These are phyloP conservation scores for Coniferiporia sulphurascens DNA, from an alignment of 1,284 basidiomycete species.

Conservation along the genomic window DNA sequence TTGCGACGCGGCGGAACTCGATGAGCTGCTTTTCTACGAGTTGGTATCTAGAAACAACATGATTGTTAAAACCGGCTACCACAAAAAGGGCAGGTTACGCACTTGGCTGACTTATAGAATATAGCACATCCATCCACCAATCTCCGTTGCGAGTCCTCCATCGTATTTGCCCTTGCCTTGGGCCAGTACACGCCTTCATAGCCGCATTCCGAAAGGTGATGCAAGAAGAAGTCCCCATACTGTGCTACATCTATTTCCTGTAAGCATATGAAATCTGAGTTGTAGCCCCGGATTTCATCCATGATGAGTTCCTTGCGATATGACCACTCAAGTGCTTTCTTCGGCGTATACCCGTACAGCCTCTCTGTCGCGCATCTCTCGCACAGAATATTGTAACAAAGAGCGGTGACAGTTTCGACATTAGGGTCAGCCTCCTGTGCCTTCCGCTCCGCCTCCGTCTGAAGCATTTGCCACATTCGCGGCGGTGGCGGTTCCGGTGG, in stretches of 20 bases:
- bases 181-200: constrained; percentile 94
- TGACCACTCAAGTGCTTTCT: constrained; percentile 94
- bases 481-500: constrained; percentile 80
- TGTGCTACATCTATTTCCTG: constrained; percentile 93
- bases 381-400: constrained; percentile 96
- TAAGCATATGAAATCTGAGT: constrained; percentile 90
- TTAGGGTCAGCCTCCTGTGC: constrained; percentile 49
- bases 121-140: constrained; percentile 96
- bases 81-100: constrained; percentile 30
- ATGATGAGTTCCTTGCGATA: constrained; percentile 92
- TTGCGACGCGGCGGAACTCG: constrained; percentile 92
- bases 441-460: constrained; percentile 66
- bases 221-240: constrained; percentile 91
- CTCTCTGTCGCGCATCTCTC: constrained; percentile 86
- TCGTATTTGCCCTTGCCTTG: constrained; percentile 92
- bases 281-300: constrained; percentile 79
- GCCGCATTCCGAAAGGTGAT: constrained; percentile 69
- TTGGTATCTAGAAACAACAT: constrained; percentile 58
- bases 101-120: constrained; percentile 92
- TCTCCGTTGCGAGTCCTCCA: constrained; percentile 83
- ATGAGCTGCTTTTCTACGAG: constrained; percentile 93
- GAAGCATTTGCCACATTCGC: constrained; percentile 77
- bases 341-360: constrained; percentile 95
- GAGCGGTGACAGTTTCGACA: constrained; percentile 71
- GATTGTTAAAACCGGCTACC: constrained; percentile 11